A percentile compares a stretch with the other conserved stretches of the same genome.
These are phyloP conservation scores for Parmelia sp. DNA, from an alignment of 495 filamentous ascomycete species.

Conservation along the genomic window DNA sequence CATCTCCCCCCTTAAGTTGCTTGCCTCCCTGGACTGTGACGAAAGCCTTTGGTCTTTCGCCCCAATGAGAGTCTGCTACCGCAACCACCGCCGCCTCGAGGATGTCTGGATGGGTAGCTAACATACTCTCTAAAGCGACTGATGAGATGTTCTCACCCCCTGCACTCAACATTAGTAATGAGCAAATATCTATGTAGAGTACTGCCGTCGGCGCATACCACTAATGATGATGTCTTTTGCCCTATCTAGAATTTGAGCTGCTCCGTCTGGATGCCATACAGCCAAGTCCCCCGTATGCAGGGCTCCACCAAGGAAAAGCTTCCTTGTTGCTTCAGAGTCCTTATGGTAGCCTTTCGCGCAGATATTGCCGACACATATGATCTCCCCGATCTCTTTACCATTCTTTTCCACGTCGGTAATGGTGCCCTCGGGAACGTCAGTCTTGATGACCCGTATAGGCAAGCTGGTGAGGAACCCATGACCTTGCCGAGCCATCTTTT, in stretches of 20 bases:
- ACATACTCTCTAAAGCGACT: constrained; percentile 84
- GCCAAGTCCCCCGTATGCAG: constrained; percentile 87
- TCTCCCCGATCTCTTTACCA: constrained; percentile 89
- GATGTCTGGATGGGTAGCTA: constrained; percentile 82
- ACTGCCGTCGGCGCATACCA: constrained; percentile 46
- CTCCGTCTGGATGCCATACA: constrained; percentile 84
- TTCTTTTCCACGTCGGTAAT: constrained; percentile 72
- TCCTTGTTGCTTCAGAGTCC: constrained; percentile 76
- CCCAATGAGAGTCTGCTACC: constrained; percentile 88
- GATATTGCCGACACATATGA: constrained; percentile 86
- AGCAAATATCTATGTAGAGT: background rate
- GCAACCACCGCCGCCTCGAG: constrained; percentile 88
- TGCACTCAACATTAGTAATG: constrained; percentile 30
- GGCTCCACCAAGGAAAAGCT: constrained; percentile 82
- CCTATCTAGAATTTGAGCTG: constrained; percentile 85
- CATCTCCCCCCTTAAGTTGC: constrained; percentile 55
- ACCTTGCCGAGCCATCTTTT: constrained; percentile 84
- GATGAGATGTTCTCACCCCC: constrained; percentile 97
- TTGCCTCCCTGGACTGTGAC: constrained; percentile 67
- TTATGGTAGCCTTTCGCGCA: constrained; percentile 90
- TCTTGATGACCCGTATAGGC: constrained; percentile 76
- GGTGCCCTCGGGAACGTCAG: constrained; percentile 57
- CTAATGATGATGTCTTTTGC: constrained; percentile 98
- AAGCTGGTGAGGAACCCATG: constrained; percentile 86
- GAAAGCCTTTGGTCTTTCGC: constrained; percentile 90